phyloP scores from a whole-genome alignment of 805 yeast species.

The Wickerhamiella lipophila region DNA sequence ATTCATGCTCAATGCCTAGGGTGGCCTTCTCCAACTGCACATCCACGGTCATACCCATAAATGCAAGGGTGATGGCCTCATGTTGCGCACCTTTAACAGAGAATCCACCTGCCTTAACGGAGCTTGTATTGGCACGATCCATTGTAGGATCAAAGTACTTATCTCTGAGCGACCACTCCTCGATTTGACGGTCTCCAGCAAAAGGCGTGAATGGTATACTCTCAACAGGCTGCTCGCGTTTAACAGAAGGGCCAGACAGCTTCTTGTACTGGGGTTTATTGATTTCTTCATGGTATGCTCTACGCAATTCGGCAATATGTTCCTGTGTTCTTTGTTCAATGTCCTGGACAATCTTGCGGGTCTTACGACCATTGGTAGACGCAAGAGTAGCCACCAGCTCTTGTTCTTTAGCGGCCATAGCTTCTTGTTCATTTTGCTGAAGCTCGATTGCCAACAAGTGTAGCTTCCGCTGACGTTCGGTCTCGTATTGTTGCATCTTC shows the following conservation, averaged over 20 bases:
- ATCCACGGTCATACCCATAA: constrained; percentile 75
- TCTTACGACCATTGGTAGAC: constrained; percentile 29
- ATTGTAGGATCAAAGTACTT: constrained; percentile 54
- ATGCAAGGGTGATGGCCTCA: constrained; percentile 75
- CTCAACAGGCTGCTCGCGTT: neutral
- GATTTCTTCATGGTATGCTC: constrained; percentile 37
- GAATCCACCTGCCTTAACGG: constrained; percentile 79
- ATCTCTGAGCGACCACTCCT: constrained; percentile 37
- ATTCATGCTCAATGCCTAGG: neutral
- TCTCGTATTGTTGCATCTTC: constrained; percentile 51
- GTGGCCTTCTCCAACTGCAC: constrained; percentile 44
- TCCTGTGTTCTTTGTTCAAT: constrained; percentile 44
- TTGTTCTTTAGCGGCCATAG: constrained; percentile 35
- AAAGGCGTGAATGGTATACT: constrained; percentile 81
- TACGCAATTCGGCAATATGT: constrained; percentile 52
- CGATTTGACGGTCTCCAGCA: constrained; percentile 66
- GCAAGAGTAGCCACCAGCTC: constrained; percentile 45
- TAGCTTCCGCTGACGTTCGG: constrained; percentile 46
- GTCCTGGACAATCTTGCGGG: constrained; percentile 39
- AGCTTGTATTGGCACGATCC: constrained; percentile 39
- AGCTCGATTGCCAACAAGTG: constrained; percentile 47
- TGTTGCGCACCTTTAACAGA: constrained; percentile 54
- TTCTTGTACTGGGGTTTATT: constrained; percentile 28
- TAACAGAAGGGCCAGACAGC: constrained; percentile 20
- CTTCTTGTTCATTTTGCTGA: constrained; percentile 41